Conservation (phyloP, 2,329 filamentous ascomycete genomes). For the Penicillium sp. region DNA sequence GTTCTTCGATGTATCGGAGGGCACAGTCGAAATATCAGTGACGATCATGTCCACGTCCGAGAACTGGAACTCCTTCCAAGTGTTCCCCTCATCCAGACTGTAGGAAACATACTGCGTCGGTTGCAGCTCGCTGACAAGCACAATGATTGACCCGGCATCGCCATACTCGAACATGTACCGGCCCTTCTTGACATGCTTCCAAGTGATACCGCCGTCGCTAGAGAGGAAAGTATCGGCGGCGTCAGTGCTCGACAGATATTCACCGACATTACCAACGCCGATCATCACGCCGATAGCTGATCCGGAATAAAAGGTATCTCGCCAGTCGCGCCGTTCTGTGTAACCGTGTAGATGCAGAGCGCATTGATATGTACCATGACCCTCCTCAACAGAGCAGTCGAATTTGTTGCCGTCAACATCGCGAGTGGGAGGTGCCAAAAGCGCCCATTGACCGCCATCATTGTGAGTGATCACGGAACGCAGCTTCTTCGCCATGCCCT, state of each 20-base stretch:
- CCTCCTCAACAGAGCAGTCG: conserved; percentile 60
- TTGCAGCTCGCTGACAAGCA: conserved; percentile 71
- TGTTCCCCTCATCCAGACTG: conserved; percentile 74
- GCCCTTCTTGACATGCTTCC: conserved; percentile 82
- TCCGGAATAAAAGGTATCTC: conserved; percentile 81
- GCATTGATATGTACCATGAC: conserved; percentile 61
- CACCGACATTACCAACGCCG: conserved; percentile 85
- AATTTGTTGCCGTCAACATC: conserved; percentile 70
- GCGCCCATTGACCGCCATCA: conserved; percentile 84
- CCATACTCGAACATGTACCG: conserved; percentile 92
- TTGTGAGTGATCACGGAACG: conserved; percentile 95
- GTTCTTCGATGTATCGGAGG: conserved; percentile 83
- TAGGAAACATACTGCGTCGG: conserved; percentile 70
- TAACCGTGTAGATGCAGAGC: conserved; percentile 92
- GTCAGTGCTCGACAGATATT: conserved; percentile 62
- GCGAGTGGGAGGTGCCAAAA: conserved; percentile 67
- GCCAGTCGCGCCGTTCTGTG: conserved; percentile 78
- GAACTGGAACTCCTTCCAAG: conserved; percentile 76
- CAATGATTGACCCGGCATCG: conserved; percentile 88
- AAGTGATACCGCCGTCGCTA: conserved; percentile 81
- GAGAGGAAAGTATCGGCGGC: conserved; percentile 90
- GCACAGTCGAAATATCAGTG: conserved; percentile 79
- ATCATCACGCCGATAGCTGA: conserved; percentile 90
- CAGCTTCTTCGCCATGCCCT: conserved; percentile 70
- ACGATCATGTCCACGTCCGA: conserved; percentile 67